Evolutionary conservation across 1,284 basidiomycete species (phyloP).

Genomic region (Peniophora sp.): DNA sequence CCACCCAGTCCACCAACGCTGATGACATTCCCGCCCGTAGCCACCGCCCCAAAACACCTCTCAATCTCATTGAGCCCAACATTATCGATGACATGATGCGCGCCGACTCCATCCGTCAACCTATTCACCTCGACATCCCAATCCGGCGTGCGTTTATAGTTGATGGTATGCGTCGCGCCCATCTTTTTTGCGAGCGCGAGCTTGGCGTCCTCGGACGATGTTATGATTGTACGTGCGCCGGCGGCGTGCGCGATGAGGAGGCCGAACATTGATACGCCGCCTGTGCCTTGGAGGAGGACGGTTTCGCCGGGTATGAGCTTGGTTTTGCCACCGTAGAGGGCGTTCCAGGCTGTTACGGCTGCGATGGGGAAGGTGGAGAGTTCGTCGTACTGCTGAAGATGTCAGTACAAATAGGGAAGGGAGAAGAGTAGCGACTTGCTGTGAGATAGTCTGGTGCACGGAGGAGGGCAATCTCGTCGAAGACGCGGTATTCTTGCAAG

Average conservation of each 20-base stretch:
- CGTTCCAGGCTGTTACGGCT: slow-evolving; percentile 32
- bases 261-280: slow-evolving; percentile 26
- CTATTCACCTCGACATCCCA: slow-evolving; percentile 23
- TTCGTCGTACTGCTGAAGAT: neutral
- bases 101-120: slow-evolving; percentile 5
- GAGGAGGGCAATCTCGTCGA: slow-evolving; percentile 1
- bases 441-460: slow-evolving; percentile 2
- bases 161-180: slow-evolving; percentile 27
- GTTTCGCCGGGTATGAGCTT: slow-evolving; percentile 21
- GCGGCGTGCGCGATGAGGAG: neutral
- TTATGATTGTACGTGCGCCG: slow-evolving; percentile 24
- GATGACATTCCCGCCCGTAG: slow-evolving; percentile 14
- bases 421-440: no score
- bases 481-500: slow-evolving; percentile 6
- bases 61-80: slow-evolving; percentile 15
- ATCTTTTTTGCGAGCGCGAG: slow-evolving; percentile 21
- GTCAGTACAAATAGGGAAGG: no score
- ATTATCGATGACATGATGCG: slow-evolving; percentile 14
- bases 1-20: slow-evolving; percentile 15
- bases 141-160: slow-evolving; percentile 22
- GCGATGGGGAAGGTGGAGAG: slow-evolving; percentile 14
- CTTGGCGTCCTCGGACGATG: slow-evolving; percentile 36
- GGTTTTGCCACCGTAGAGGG: slow-evolving; percentile 22
- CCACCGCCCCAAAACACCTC: slow-evolving; percentile 8
- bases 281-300: slow-evolving; percentile 32